Evolutionary conservation across 2,329 filamentous ascomycete species (phyloP), one percentile per base, ranked within the genome.

Genomic region (Rhinocladiella mackenziei): DNA sequence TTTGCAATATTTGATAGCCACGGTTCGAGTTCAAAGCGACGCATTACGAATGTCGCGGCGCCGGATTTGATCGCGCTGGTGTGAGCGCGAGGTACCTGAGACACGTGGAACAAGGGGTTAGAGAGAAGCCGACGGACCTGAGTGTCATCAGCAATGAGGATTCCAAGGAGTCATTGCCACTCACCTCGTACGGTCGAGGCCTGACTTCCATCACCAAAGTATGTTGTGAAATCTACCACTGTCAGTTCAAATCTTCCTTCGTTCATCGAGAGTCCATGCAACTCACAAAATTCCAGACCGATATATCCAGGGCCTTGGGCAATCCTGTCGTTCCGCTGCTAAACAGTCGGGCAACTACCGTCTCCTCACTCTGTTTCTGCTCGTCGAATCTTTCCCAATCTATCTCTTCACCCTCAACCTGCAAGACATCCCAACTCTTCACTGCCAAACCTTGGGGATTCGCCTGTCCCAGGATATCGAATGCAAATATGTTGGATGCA

Each of bases 301-400:
- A 43, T 19, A 36, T 28, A n/a, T 13, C 28, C 22, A 31, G 13
- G 4, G 75, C 77, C 56, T 83, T 83, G 0, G 78, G 78, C 2
- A 81, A 59, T 0, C 77, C 77, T 0, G 77, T 81, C 0, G 78
- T 81, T 1, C 78, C 78, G 38, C 70, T 75, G 50, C 71, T 78
- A 50, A 78, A 79, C 5, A 66, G 61, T 52, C 66, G 66, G 51
- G 59, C 73, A 17, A 65, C 77, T 5, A 62, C 64, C 3, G 70
- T 80, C 48, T 59, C 65, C 52, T 64, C 68, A 45, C 35, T 43
- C 6, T 4, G 36, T 2, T 20, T 59, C 55, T 56, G 61, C 47
- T 65, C 63, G 49, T 71, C 58, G 56, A 71, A 74, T 3, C 59
- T 60, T 13, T 65, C 53, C 73, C 70, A 79, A 60, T 70, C 65